Conservation (phyloP, 1,139 yeast species). For the Geotrichum fermentans region DNA sequence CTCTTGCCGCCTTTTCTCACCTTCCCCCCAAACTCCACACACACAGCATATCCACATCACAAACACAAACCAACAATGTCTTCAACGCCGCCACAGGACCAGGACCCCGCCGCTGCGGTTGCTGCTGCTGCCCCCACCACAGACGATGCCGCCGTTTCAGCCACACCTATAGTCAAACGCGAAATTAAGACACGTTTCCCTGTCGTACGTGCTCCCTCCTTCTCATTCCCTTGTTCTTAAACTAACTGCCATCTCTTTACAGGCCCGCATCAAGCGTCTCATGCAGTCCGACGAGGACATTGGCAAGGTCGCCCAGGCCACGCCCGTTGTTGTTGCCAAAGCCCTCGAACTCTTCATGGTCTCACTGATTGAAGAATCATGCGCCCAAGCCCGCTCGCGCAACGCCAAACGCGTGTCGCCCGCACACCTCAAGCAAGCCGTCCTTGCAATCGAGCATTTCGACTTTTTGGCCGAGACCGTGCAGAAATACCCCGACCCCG, state of each 20-base stretch:
- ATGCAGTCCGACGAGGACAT: slow-evolving; percentile 98
- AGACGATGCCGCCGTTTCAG: slow-evolving; percentile 2
- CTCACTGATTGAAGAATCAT: slow-evolving; percentile 78
- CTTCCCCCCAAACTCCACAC: no score
- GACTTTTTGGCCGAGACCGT: slow-evolving; percentile 80
- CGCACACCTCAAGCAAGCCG: slow-evolving; percentile 78
- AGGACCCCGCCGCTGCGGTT: slow-evolving; percentile 1
- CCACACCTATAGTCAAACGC: slow-evolving; percentile 22
- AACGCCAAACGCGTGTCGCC: slow-evolving; percentile 83
- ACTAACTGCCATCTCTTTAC: background rate
- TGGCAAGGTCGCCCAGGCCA: slow-evolving; percentile 97
- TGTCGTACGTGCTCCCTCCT: slow-evolving; percentile 41
- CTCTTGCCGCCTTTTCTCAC: no score
- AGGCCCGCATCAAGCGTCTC: slow-evolving; percentile 85
- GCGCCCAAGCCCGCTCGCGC: slow-evolving; percentile 66
- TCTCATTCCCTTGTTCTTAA: background rate
- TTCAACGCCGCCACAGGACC: slow-evolving; percentile 14
- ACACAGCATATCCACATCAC: no score
- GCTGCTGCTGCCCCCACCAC: slow-evolving; percentile 4
- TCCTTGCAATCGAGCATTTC: slow-evolving; percentile 80
- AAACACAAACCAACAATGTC: slow-evolving; percentile 12
- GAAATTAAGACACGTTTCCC: slow-evolving; percentile 89
- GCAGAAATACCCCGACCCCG: slow-evolving; percentile 50
- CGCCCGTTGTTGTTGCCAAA: slow-evolving; percentile 93
- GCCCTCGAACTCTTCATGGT: slow-evolving; percentile 91